Base-by-base conservation (phyloP, 1,284 basidiomycete genomes). In the Marasmius oreades region DNA sequence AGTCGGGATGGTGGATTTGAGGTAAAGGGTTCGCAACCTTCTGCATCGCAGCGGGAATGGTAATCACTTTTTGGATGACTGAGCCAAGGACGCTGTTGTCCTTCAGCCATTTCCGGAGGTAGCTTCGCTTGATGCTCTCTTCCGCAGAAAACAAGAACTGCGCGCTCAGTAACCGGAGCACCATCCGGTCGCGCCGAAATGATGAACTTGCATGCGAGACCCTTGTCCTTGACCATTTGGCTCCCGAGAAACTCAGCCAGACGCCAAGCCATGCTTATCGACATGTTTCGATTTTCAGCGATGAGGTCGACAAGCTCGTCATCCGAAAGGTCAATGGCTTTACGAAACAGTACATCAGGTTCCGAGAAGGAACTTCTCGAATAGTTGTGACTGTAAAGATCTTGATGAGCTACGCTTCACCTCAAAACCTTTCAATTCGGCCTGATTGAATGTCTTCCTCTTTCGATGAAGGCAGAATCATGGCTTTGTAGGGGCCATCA, bases 211-310 rank as follows among this genome's bases (percentile, higher is more conserved):
- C 97, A 99, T 1, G 97, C 93, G 12, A 99, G 84, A 56, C 97
- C 97, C 70, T 98, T 99, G 77, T 99, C 96, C 73, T 98, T 98
- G 66, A 98, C 95, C 95, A 99, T 99, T 68, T 97, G 93, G 65
- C 95, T 89, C 23, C 97, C 97, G 55, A 99, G 75, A 75, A 99
- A 99, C 71, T 99, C 97, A 3, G 97, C 95, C 8, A 99, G 79
- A 61, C 97, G 90, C 61, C 85, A 87, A 1, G 97, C 97, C 0
- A 97, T 99, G 61, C 92, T 95, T 74, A 99, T 99, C 0, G 95
- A 91, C 97, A 99, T 99, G 69, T 93, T 96, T 64, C 97, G 79
- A 71, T 99, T 99, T 75, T 99, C 97, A 44, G 96, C 95, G 69
- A 99, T 99, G 62, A 99, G 90, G 8, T 98, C 96, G 61, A 99